Evolutionary conservation across 1,284 basidiomycete species (phyloP), one percentile per base, ranked within the genome.

Genomic region (Ustilago trichophora): DNA sequence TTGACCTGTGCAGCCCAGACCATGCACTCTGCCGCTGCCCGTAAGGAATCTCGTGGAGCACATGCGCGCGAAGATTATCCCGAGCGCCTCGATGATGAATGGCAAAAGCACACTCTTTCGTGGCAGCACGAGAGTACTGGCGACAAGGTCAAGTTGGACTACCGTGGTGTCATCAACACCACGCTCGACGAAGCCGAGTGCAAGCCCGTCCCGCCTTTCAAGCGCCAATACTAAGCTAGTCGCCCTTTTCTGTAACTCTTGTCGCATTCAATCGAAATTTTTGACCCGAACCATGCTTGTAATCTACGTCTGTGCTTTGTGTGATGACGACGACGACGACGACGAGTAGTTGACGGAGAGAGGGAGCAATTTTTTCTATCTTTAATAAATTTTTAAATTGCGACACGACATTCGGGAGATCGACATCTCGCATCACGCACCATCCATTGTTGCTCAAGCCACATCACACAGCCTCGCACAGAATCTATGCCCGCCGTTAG

Each of bases 121-220:
- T 75, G 71, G 66, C 72, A 76, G 55, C 55, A 70, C 44, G 57
- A 68, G 43, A 31, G 66, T 27, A 62, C 58, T 15, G 60, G 69
- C 18, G 92, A 93, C 18, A 88, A 93, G 58, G 93, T 98, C 66
- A 89, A 90, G 48, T 88, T 99, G 82, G 87, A 87, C 77, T 99
- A 98, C 85, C 91, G 96, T 70, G 82, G 82, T 24, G 96, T 98
- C 60, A 93, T 92, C 77, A 85, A 82, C 75, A 87, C 83, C 43
- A 98, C 96, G 26, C 87, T 98, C 29, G 94, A 99, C 81, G 92
- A 95, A 85, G 89, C 87, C 79, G 95, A 98, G 86, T 97, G 93
- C 89, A 95, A 85, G 81, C 69, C 82, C 18, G 73, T 81, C 16
- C 76, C 75, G 3, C 77, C 78, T 2, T 78, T 78, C 68, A 76